A percentile compares a stretch with the other conserved stretches of the same genome.
Evolutionary conservation across 225 moss, liverwort and hornwort species (phyloP).

Genomic region (Straminergon stramineum): DNA sequence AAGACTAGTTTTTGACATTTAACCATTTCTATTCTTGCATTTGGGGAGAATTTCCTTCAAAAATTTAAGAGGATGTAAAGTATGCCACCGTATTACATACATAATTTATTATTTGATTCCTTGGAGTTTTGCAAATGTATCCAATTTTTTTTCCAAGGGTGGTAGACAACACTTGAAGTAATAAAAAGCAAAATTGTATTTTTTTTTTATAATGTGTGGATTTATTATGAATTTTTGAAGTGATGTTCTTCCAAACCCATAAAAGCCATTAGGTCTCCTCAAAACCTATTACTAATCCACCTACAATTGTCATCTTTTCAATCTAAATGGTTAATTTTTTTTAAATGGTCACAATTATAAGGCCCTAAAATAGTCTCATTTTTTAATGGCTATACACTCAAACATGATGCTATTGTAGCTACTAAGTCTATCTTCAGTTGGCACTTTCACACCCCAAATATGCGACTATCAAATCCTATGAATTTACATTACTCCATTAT

Average conservation of each 20-base stretch:
- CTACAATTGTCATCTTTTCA: not conserved
- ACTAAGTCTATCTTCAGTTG: not conserved
- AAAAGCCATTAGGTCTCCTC: too few relatives aligned
- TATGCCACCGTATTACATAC: rapidly evolving
- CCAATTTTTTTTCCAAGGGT: not conserved
- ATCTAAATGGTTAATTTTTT: not conserved
- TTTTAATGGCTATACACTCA: not conserved
- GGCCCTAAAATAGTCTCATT: not conserved
- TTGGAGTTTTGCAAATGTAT: rapidly evolving
- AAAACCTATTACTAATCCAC: not conserved
- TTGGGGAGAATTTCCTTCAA: not conserved
- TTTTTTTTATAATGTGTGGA: not conserved
- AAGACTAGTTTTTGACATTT: too few relatives aligned
- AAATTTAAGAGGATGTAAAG: not conserved
- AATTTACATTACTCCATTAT: not conserved
- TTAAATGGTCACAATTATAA: not conserved
- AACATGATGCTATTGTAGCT: not conserved
- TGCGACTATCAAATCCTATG: not conserved
- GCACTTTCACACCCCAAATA: not conserved
- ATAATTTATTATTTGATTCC: not conserved
- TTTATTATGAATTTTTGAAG: not conserved
- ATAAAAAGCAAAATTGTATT: not conserved
- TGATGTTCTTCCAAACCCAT: not conserved
- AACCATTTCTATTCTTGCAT: not conserved
- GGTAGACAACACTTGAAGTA: not conserved